Conservation (phyloP, 2,329 filamentous ascomycete genomes). For the Tricladium varicosporioides region DNA sequence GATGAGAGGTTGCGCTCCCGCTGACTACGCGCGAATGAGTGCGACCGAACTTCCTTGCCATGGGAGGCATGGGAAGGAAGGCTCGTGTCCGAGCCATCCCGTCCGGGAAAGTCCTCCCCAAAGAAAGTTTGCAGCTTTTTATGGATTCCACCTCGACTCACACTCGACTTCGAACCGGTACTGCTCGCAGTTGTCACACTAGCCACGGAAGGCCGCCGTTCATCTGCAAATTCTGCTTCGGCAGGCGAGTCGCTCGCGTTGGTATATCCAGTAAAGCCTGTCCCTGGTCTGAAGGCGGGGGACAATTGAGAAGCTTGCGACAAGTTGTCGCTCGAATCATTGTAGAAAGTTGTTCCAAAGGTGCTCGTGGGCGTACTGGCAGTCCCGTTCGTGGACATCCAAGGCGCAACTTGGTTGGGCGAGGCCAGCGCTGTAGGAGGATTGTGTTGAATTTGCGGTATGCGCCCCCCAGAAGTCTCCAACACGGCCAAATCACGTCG, state of each 20-base stretch:
- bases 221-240: slow-evolving; percentile 61
- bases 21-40: slow-evolving; percentile 56
- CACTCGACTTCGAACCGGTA: slow-evolving; percentile 73
- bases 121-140: slow-evolving; percentile 91
- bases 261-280: slow-evolving; percentile 42
- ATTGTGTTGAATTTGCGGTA: slow-evolving; percentile 59
- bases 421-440: slow-evolving; percentile 53
- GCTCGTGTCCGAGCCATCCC: slow-evolving; percentile 72
- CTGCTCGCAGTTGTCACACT: slow-evolving; percentile 87
- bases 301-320: slow-evolving; percentile 66
- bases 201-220: slow-evolving; percentile 80
- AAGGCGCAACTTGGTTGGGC: slow-evolving; percentile 49
- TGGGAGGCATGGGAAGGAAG: slow-evolving; percentile 47
- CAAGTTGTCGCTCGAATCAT: slow-evolving; percentile 72
- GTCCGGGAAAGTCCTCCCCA: slow-evolving; percentile 79
- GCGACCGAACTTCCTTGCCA: slow-evolving; percentile 61
- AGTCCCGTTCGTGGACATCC: slow-evolving; percentile 45
- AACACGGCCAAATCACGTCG: slow-evolving; percentile 70
- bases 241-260: slow-evolving; percentile 60
- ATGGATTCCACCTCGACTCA: slow-evolving; percentile 65
- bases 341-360: slow-evolving; percentile 62
- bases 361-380: slow-evolving; percentile 30
- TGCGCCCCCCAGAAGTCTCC: slow-evolving; percentile 56
- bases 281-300: slow-evolving; percentile 61
- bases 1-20: slow-evolving; percentile 81